Base-by-base conservation (phyloP, 2,329 filamentous ascomycete species). In the Alternaria angustiovoidea region DNA sequence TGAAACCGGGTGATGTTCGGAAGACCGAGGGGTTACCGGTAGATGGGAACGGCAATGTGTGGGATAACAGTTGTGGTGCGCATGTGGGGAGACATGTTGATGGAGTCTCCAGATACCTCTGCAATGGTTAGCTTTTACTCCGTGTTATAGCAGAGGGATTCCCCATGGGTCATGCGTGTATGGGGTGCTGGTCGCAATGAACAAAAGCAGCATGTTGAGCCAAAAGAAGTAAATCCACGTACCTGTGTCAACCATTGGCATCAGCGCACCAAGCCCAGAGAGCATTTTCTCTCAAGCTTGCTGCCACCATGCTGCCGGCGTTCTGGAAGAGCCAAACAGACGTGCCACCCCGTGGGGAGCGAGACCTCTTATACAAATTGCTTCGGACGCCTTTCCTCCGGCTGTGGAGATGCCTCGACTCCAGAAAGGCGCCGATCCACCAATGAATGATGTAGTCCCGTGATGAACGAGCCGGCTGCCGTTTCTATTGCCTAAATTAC, bases 1-100 rank as follows among this genome's bases (percentile, higher is more conserved):
- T 67, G 53, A 59, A 34, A 28, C 53, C 62, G 56, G 60, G 41
- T 57, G 30, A 61, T 53, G 57, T 61, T 68, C 64, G 65, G 62
- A 48, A 22, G 16, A 38, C 58, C 54, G 54, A 58, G 38, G 44
- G 12, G 16, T 18, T 47, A 36, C 49, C 54, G 51, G 54, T 43
- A 34, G 22, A 41, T 38, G 24, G 46, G 53, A 34, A 59, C 39
- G 44, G 51, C 59, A 59, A 26, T 39, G 28, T 59, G 38, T 54
- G 51, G 44, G 51, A 54, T 59, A 55, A 51, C 11, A 30, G 20
- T 24, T 52, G 36, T 54, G 36, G 43, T 42, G 28, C 28, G 42
- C 44, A 59, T 51, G 51, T 51, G 55, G 55, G 51, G 59, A 44
- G 48, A 42, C 30, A 51, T 32, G 42, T 42, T 48, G 4, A 26